Conservation (phyloP, 805 yeast genomes). For the Metschnikowia anglica region DNA sequence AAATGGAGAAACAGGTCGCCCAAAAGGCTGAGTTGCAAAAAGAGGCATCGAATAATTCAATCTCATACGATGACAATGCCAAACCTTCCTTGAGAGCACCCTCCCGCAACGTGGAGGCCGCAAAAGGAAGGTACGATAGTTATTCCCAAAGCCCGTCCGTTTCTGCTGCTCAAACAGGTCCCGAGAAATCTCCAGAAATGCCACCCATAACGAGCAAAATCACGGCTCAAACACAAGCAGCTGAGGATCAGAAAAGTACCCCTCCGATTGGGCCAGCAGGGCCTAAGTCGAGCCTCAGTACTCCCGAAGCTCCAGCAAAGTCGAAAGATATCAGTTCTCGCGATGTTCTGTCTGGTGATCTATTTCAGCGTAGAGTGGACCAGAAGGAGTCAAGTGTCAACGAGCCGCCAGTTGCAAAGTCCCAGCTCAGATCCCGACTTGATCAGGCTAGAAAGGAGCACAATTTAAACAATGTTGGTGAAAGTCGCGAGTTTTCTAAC, state of each 20-base stretch:
- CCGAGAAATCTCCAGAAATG: constrained; percentile 7
- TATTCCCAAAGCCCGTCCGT: constrained; percentile 21
- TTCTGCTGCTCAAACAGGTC: background rate
- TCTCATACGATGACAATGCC: constrained; percentile 24
- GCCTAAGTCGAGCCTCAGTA: background rate
- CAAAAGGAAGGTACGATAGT: constrained; percentile 32
- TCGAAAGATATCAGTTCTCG: constrained; percentile 3
- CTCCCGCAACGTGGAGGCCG: constrained; percentile 16
- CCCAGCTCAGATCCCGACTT: constrained; percentile 24
- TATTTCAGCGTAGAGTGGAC: background rate
- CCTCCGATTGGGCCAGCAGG: constrained; percentile 5
- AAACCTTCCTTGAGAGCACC: constrained; percentile 14
- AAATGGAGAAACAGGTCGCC: constrained; percentile 3
- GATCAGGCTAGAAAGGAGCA: constrained; percentile 27
- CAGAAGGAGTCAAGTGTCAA: background rate
- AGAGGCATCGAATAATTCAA: constrained; percentile 9
- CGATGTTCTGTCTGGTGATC: constrained; percentile 1
- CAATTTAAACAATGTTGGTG: constrained; percentile 6
- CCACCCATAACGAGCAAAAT: background rate
- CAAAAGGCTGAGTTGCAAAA: constrained; percentile 7
- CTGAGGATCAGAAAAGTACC: background rate
- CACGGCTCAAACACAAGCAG: background rate
- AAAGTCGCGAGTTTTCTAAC: background rate
- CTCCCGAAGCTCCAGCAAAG: constrained; percentile 1
- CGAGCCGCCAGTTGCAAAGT: constrained; percentile 4